phyloP scores from a whole-genome alignment of 768 basidiomycete genomes.

The Serendipita vermifera region DNA sequence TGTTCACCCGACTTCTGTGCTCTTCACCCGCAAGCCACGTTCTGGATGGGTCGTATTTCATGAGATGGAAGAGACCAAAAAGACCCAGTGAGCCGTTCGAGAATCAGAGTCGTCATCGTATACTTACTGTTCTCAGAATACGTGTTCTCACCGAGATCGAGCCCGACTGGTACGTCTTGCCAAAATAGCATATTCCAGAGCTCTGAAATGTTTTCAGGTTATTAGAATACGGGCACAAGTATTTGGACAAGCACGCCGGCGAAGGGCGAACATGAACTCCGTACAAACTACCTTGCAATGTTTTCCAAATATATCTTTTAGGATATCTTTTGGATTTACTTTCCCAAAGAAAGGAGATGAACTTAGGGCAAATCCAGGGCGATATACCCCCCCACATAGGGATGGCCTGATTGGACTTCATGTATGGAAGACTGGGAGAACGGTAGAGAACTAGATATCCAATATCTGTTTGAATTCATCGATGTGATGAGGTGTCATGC shows the following conservation, averaged over 20 bases:
- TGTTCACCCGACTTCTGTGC: constrained; percentile 85
- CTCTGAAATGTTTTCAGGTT: constrained; percentile 26
- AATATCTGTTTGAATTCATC: too few relatives aligned
- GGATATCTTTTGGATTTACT: too few relatives aligned
- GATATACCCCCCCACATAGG: too few relatives aligned
- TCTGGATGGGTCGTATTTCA: constrained; percentile 92
- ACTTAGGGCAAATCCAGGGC: too few relatives aligned
- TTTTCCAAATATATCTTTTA: too few relatives aligned
- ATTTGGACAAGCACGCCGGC: constrained; percentile 23
- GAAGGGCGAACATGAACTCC: not conserved
- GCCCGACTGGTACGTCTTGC: constrained; percentile 62
- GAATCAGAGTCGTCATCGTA: constrained; percentile 13
- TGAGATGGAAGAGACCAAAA: constrained; percentile 94
- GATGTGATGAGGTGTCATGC: too few relatives aligned
- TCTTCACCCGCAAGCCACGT: constrained; percentile 84
- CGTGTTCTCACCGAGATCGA: constrained; percentile 88
- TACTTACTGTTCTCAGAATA: constrained; percentile 41
- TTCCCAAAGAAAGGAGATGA: too few relatives aligned
- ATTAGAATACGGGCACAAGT: constrained; percentile 39
- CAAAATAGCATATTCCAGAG: not conserved
- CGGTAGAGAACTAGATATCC: too few relatives aligned
- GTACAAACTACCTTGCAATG: not conserved
- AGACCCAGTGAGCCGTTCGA: constrained; percentile 55
- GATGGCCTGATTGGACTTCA: too few relatives aligned
- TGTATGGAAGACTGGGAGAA: too few relatives aligned